Evolutionary conservation across 306 rosid genomes (phyloP).

Genomic region (Abrus pulchellus): DNA sequence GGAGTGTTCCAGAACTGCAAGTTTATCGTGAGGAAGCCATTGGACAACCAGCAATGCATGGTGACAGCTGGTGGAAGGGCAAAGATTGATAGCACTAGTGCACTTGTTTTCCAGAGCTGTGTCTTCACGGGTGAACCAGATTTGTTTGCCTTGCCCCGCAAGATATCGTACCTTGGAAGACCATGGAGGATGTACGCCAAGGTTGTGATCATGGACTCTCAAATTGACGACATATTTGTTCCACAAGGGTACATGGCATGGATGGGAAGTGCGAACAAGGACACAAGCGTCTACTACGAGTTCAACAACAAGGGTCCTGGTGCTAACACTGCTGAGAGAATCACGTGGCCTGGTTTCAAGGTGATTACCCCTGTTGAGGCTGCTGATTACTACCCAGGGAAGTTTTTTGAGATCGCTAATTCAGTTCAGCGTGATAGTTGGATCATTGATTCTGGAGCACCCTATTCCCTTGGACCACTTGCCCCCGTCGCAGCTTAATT

Average conservation of each 20-base stretch:
- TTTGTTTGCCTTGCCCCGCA: not conserved
- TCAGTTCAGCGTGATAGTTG: slow-evolving; percentile 56
- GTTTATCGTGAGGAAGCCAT: slow-evolving; percentile 59
- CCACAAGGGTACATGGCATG: slow-evolving; percentile 75
- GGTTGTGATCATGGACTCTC: slow-evolving; percentile 69
- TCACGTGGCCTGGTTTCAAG: slow-evolving; percentile 68
- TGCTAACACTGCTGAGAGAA: slow-evolving; percentile 37
- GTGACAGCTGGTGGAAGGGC: slow-evolving; percentile 78
- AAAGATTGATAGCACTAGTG: slow-evolving; percentile 55
- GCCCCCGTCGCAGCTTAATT: not conserved
- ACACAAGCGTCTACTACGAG: slow-evolving; percentile 63
- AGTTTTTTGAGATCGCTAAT: slow-evolving; percentile 46
- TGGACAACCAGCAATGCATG: slow-evolving; percentile 56
- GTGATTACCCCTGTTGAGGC: slow-evolving; percentile 41
- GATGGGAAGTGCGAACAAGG: slow-evolving; percentile 53
- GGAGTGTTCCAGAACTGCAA: slow-evolving; percentile 76
- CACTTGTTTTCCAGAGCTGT: slow-evolving; percentile 66
- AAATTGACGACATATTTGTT: slow-evolving; percentile 60
- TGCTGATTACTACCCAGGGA: slow-evolving; percentile 44
- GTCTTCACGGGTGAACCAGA: slow-evolving; percentile 54
- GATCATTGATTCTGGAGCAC: slow-evolving; percentile 54
- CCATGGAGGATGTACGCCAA: slow-evolving; percentile 74
- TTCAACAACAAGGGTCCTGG: slow-evolving; percentile 68
- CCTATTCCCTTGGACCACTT: slow-evolving; percentile 46
- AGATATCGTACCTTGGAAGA: slow-evolving; percentile 65